Base-by-base conservation (phyloP, 2,329 filamentous ascomycete species). In the Colletotrichum sojae region DNA sequence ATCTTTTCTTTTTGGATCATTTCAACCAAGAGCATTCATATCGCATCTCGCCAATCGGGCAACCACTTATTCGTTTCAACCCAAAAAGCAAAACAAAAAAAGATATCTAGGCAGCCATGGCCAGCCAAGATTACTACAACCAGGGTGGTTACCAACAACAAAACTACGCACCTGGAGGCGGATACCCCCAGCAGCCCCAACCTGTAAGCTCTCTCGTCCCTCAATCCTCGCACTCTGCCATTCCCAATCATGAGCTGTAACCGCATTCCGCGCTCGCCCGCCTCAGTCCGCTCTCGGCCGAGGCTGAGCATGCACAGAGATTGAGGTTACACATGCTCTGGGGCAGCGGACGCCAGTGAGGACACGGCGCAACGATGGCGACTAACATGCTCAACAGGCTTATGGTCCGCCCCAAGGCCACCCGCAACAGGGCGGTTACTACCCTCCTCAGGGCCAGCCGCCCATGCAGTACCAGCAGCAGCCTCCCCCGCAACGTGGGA, bases 381-480 rank as follows among this genome's bases (percentile, higher is more conserved):
- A 36, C 64, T 72, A 63, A 71, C 61, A 55, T 18, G 15, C n/a
- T 57, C 39, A 48, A 18, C 63, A 79, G 76, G 72, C 75, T 48
- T 79, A 79, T 70, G 77, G 77, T n/a, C 67, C 71, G 43, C 71
- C 69, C 55, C 69, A 71, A 55, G 78, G 77, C 53, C 74, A 78
- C 55, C 74, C 76, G 39, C 75, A 75, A 53, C 75, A 75, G 70
- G 76, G 76, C 40, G 79, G 69, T 74, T 80, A 73, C 73, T 78
- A 77, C 72, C 71, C 64, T 71, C 77, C 64, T 71, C 77, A 71
- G 45, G 55, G 70, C 31, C 77, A 83, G 73, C 78, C 79, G 63
- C 83, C 80, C 67, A 83, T 83, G 79, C 79, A 83, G 74, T 82
- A 83, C 73, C 79, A 83, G 70, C 81, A 82, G 73, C 77, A 75